Conservation (phyloP, 441 rosid species). For the Jatropha podagrica region DNA sequence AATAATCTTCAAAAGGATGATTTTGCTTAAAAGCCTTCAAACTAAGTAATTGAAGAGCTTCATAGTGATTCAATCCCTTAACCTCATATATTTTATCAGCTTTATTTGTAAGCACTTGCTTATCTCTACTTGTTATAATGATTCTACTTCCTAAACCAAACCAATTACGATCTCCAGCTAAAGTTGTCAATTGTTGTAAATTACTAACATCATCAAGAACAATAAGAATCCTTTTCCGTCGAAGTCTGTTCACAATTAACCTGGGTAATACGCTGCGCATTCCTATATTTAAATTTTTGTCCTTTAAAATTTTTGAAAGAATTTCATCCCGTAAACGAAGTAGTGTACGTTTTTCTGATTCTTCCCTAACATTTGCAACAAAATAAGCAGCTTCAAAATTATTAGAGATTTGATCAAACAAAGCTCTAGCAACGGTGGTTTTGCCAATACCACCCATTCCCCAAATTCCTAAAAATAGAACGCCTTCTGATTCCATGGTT, state of each 20-base stretch:
- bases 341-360: constrained; percentile 4
- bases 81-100: constrained; percentile 12
- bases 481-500: constrained; percentile 2
- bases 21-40: constrained; percentile 16
- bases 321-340: constrained; percentile 14
- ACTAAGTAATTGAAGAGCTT: constrained; percentile 24
- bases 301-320: constrained; percentile 16
- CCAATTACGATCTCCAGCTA: constrained; percentile 22
- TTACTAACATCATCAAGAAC: constrained; percentile 21
- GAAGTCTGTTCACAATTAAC: constrained; percentile 15
- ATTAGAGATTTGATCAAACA: constrained; percentile 4
- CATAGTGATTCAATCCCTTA: constrained; percentile 11
- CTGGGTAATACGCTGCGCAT: constrained; percentile 13
- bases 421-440: constrained; percentile 19
- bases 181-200: constrained; percentile 12
- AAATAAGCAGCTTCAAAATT: constrained; percentile 14
- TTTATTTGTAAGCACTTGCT: constrained; percentile 18
- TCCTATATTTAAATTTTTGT: constrained; percentile 8
- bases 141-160: constrained; percentile 27
- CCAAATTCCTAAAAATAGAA: constrained; percentile 10
- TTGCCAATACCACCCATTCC: constrained; percentile 31
- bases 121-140: constrained; percentile 23
- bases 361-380: constrained; percentile 20
- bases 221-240: constrained; percentile 11
- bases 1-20: constrained; percentile 18